Evolutionary conservation across 768 basidiomycete species (phyloP).

Genomic region (Russula foetens): DNA sequence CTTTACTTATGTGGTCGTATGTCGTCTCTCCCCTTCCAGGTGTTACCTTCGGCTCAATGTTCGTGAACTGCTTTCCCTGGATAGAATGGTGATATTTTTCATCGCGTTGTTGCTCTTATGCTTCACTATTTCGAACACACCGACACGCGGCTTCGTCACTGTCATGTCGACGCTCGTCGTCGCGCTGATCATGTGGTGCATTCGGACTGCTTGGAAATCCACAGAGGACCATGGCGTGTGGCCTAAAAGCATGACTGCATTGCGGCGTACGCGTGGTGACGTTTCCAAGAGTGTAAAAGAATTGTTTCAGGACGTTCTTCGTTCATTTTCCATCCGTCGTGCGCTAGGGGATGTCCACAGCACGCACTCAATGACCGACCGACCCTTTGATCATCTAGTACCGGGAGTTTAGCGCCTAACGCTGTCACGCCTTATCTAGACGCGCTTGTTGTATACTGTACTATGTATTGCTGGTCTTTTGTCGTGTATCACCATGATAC

Average conservation of each 20-base stretch:
- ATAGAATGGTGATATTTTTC: neutral
- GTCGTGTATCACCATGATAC: neutral
- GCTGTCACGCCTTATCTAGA: neutral
- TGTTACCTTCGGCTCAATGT: neutral
- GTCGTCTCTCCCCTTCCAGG: neutral
- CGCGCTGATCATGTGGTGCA: neutral
- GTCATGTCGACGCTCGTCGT: neutral
- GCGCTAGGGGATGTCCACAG: neutral
- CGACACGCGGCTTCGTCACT: slow-evolving; percentile 9
- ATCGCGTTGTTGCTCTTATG: neutral
- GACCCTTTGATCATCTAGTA: no score
- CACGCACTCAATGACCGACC: neutral
- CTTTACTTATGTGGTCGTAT: slow-evolving; percentile 13
- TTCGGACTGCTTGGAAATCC: neutral
- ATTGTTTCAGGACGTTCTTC: neutral
- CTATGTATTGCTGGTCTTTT: neutral
- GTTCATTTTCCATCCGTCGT: neutral
- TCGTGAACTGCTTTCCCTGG: neutral
- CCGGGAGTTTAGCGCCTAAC: neutral
- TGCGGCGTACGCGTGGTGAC: neutral
- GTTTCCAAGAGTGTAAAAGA: neutral
- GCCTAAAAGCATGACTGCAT: neutral
- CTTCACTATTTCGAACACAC: neutral
- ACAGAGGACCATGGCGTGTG: neutral
- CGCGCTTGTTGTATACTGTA: neutral